These are phyloP conservation scores for Trichoderma erinaceum DNA, from an alignment of 495 filamentous ascomycete species.

Conservation along the genomic window DNA sequence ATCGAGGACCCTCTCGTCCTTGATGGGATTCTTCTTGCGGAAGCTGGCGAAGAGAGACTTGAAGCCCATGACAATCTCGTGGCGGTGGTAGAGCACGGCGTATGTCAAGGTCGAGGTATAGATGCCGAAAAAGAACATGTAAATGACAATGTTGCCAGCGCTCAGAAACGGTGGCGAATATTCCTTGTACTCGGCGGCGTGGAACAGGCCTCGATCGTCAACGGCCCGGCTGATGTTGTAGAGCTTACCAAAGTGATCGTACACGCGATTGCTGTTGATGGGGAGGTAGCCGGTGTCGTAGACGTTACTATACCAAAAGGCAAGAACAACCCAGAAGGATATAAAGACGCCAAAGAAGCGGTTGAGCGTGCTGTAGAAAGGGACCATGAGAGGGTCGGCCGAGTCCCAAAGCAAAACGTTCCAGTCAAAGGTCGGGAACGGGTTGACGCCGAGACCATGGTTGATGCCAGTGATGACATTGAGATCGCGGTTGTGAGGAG, in stretches of 20 bases:
- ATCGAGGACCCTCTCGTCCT: conserved; percentile 25
- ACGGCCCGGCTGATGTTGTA: conserved; percentile 32
- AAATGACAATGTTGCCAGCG: conserved; percentile 28
- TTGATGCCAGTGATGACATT: conserved; percentile 30
- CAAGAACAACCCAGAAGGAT: conserved; percentile 25
- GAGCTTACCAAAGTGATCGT: conserved; percentile 27
- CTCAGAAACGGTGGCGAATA: conserved; percentile 34
- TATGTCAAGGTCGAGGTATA: conserved; percentile 33
- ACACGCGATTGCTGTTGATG: conserved; percentile 32
- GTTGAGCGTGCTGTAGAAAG: conserved; percentile 35
- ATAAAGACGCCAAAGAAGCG: conserved; percentile 29
- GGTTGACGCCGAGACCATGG: conserved; percentile 34
- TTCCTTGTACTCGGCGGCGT: conserved; percentile 28
- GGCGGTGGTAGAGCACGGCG: conserved; percentile 32
- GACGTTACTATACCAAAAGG: conserved; percentile 33
- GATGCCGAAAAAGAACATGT: conserved; percentile 35
- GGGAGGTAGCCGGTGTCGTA: conserved; percentile 32
- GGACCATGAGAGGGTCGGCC: conserved; percentile 34
- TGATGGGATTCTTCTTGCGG: conserved; percentile 20
- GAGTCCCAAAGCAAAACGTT: conserved; percentile 27
- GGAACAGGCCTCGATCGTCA: conserved; percentile 29
- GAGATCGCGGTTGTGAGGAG: conserved; percentile 29
- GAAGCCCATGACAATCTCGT: conserved; percentile 31
- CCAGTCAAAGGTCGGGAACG: conserved; percentile 36
- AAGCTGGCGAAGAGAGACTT: conserved; percentile 27